Percentiles rank a stretch among this genome's conserved stretches.
These are phyloP conservation scores for Daldinia childiae DNA, from an alignment of 495 filamentous ascomycete species.

Conservation along the genomic window DNA sequence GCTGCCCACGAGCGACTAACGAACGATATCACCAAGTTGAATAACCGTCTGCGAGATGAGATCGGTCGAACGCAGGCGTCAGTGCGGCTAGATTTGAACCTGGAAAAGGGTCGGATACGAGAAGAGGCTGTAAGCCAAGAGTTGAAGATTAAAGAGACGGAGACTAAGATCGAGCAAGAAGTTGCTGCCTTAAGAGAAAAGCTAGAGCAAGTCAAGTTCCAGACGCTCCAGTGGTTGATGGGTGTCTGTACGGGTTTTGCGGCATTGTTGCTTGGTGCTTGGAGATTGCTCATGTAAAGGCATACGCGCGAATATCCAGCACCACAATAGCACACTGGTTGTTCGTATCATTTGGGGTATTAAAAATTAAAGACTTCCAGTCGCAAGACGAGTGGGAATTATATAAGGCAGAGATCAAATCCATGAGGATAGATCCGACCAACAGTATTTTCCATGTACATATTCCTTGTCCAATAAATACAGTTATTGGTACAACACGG, in stretches of 20 bases:
- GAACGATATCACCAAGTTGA: slow-evolving; percentile 93
- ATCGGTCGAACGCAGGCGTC: slow-evolving; percentile 91
- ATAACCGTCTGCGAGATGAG: slow-evolving; percentile 88
- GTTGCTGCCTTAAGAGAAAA: slow-evolving; percentile 89
- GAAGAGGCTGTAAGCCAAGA: slow-evolving; percentile 98
- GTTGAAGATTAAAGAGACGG: slow-evolving; percentile 98
- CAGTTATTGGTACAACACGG: background rate
- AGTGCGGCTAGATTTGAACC: slow-evolving; percentile 89
- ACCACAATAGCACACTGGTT: background rate
- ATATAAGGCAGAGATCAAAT: slow-evolving; percentile 5
- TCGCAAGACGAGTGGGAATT: slow-evolving; percentile 11
- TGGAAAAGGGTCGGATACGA: slow-evolving; percentile 96
- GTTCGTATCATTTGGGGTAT: background rate
- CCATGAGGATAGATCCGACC: background rate
- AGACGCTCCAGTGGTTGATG: slow-evolving; percentile 97
- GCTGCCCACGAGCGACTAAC: slow-evolving; percentile 91
- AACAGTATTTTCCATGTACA: background rate
- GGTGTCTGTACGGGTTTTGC: slow-evolving; percentile 94
- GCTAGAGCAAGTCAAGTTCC: slow-evolving; percentile 96
- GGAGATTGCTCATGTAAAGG: slow-evolving; percentile 79
- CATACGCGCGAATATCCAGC: background rate
- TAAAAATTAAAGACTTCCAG: slow-evolving; percentile 5
- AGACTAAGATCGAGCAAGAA: slow-evolving; percentile 98
- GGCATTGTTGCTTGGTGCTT: slow-evolving; percentile 93
- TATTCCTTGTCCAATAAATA: background rate